Evolutionary conservation across 2,329 filamentous ascomycete species (phyloP).

Genomic region (Hymenoscyphus repandus): DNA sequence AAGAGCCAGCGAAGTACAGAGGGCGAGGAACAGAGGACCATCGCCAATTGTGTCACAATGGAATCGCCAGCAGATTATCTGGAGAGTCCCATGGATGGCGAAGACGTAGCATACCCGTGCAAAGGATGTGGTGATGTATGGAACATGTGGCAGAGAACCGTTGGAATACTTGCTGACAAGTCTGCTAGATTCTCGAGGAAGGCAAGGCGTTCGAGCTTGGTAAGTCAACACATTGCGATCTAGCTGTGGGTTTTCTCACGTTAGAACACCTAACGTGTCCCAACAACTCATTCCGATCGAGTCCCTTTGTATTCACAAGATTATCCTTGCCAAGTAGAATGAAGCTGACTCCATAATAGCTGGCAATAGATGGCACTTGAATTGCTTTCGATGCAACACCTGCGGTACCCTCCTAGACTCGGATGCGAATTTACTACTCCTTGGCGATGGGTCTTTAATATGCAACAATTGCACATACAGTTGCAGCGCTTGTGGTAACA

Average conservation of each 20-base stretch:
- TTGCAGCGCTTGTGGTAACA: constrained; percentile 92
- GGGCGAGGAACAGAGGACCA: constrained; percentile 12
- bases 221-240: constrained; percentile 40
- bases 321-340: not conserved
- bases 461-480: constrained; percentile 99
- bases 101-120: constrained; percentile 78
- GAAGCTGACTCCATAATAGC: constrained; percentile 47
- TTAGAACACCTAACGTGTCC: not conserved
- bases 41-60: constrained; percentile 34
- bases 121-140: constrained; percentile 88
- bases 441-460: constrained; percentile 95
- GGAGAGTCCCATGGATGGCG: constrained; percentile 56
- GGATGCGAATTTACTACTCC: constrained; percentile 91
- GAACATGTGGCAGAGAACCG: constrained; percentile 3
- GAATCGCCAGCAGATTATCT: constrained; percentile 49
- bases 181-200: constrained; percentile 82
- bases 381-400: constrained; percentile 97
- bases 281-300: not conserved
- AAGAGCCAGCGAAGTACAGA: constrained; percentile 16
- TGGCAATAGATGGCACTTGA: constrained; percentile 96
- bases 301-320: not conserved
- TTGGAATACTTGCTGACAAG: constrained; percentile 17
- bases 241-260: not conserved
- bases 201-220: constrained; percentile 97
- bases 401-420: constrained; percentile 95